Evolutionary conservation across 2,329 filamentous ascomycete species (phyloP), one percentile per base, ranked within the genome.

Genomic region (Cercospora zeina): DNA sequence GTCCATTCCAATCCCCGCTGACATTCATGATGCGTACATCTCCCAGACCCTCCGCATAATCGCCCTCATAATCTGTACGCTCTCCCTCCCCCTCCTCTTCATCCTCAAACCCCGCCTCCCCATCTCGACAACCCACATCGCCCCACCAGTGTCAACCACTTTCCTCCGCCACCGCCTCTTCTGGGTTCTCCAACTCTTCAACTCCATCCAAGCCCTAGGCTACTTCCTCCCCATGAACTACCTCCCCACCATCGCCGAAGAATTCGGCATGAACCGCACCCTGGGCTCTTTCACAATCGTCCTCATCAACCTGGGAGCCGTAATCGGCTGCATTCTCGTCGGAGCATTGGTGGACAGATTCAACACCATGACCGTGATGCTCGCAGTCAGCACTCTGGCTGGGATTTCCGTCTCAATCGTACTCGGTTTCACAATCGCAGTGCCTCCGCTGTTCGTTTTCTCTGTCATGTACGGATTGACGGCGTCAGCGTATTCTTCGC

Each of bases 141-240:
- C 64, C 5, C 73, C 74, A 3, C 72, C 66, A 31, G 63, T 78
- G 10, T 71, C 77, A 55, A 65, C 76, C 11, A 71, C 71, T 2
- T 79, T 78, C 62, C 64, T 78, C 11, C 70, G 65, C 31, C 67
- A 67, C 33, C 65, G 65, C 5, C 72, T 71, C 3, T 80, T 80
- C 70, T 79, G 76, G 75, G 70, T 76, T 58, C 69, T 81, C 5
- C 78, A 83, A 63, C 70, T 74, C 1, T 73, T 72, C 54, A 79
- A 79, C 59, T 66, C 77, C 21, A 65, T 79, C 11, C 76, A 80
- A 60, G 73, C 73, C 5, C 67, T 79, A 16, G 78, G 78, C 9
- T 81, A 76, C 68, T 79, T 80, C 64, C 65, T 80, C 10, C 78
- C 78, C 14, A 70, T 72, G 6, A 76, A 78, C 49, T 81, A 79